Base-by-base conservation (phyloP, 345 rosid genomes). In the Rhodamnia argentea region DNA sequence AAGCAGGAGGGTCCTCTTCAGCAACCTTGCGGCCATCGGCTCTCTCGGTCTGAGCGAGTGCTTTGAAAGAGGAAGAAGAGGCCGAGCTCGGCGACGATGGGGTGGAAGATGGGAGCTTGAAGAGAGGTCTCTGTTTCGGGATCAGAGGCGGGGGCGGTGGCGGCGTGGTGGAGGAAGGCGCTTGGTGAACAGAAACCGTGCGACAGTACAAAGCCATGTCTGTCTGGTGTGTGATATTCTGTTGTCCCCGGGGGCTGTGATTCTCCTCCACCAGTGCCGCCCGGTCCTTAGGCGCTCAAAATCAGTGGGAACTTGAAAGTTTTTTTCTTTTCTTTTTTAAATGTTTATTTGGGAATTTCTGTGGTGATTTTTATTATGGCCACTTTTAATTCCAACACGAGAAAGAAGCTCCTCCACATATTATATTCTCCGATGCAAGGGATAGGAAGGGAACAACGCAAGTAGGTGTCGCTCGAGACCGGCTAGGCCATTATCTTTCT, bases 21-120 rank as follows among this genome's bases (percentile, higher is more conserved):
- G 93, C 89, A 85, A 88, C 76, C 81, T 60, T 83, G 59, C 93
- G 91, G 74, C 86, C 82, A 84, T 91, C 90, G 82, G 88, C 84
- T 27, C 87, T 86, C 32, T 91, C 90, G 15, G 95, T 86, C 54
- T 86, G 93, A 85, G 93, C 94, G 64, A 88, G 90, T 75, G 90
- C 47, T 85, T 84, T 83, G 12, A 82, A 82, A 84, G 86, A 88
- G 83, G 78, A 29, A 16, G n/a, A 14, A 74, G 59, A 82, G 76
- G 51, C 60, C 5, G 88, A 75, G 85, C 50, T 13, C n/a, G 62
- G 32, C 15, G 85, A 83, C 47, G 85, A 50, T 13, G 85, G 75
- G 23, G 52, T 32, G 90, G 29, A 22, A 88, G 56, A 81, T 15
- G 75, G 37, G 86, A 82, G 86, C 83, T 87, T 87, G 84, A 74